These are phyloP conservation scores for Picea engelmannii DNA, from an alignment of 83 land plant species.

Conservation along the genomic window DNA sequence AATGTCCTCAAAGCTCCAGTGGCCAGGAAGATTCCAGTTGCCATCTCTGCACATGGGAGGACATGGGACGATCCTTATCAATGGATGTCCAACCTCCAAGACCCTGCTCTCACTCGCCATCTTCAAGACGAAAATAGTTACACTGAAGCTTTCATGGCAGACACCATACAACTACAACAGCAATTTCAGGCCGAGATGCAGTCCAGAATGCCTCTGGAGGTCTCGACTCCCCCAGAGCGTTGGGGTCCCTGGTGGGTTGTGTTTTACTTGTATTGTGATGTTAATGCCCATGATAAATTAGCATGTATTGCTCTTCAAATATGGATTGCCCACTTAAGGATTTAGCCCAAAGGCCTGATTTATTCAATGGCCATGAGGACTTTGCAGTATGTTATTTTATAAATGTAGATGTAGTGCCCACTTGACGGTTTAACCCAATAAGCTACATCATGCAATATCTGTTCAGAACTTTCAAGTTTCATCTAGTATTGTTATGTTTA, in stretches of 20 bases:
- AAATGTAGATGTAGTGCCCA: too few relatives aligned
- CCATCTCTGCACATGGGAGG: conserved; percentile 50
- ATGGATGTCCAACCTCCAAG: conserved; percentile 63
- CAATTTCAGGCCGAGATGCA: conserved; percentile 52
- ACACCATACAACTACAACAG: conserved; percentile 30
- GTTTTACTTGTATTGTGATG: background rate
- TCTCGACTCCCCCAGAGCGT: conserved; percentile 65
- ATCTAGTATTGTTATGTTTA: too few relatives aligned
- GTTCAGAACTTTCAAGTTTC: too few relatives aligned
- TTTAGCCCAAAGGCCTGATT: background rate
- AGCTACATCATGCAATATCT: too few relatives aligned
- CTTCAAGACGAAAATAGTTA: conserved; percentile 56
- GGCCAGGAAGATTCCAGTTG: conserved; percentile 56
- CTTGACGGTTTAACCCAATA: too few relatives aligned
- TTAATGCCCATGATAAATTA: background rate
- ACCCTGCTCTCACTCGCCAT: conserved; percentile 52
- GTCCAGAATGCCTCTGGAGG: conserved; percentile 38
- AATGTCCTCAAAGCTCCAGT: conserved; percentile 27
- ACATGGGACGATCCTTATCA: conserved; percentile 67
- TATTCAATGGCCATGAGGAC: background rate
- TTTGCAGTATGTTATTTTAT: too few relatives aligned
- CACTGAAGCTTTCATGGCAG: conserved; percentile 70
- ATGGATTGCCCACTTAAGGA: background rate
- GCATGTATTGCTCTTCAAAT: background rate
- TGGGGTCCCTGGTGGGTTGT: conserved; percentile 70